Evolutionary conservation across 176 grass and related monocot genomes (phyloP).

Genomic region (Poa annua): DNA sequence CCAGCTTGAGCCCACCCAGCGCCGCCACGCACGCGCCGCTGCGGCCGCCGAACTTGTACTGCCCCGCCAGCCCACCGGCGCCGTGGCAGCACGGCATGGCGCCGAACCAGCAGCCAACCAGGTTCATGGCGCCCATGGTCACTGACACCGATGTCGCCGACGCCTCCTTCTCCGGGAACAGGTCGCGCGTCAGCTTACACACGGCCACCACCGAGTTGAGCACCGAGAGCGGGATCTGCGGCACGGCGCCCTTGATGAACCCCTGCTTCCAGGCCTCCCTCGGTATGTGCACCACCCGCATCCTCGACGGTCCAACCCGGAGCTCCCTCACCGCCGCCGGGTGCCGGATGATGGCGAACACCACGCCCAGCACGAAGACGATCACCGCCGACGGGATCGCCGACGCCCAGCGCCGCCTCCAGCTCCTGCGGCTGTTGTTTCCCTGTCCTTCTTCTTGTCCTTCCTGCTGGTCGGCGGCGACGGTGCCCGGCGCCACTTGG

Average conservation of each 20-base stretch:
- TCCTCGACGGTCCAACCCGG: constrained; percentile 54
- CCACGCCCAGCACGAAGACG: constrained; percentile 73
- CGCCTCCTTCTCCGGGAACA: constrained; percentile 65
- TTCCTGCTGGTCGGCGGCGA: not conserved
- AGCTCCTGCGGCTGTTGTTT: not conserved
- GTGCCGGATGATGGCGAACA: constrained; percentile 62
- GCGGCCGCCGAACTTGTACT: constrained; percentile 81
- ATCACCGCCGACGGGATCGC: constrained; percentile 67
- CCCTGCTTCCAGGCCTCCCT: constrained; percentile 74
- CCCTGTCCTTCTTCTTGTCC: not conserved
- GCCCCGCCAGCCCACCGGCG: constrained; percentile 79
- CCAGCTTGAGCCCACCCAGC: constrained; percentile 71
- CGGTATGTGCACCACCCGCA: constrained; percentile 64
- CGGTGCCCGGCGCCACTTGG: not conserved
- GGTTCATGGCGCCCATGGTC: constrained; percentile 87
- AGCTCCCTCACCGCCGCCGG: constrained; percentile 69
- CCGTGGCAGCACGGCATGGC: constrained; percentile 97
- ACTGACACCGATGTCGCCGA: constrained; percentile 72
- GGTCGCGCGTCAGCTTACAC: constrained; percentile 80
- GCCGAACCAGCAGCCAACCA: constrained; percentile 92
- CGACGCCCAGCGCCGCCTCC: constrained; percentile 32
- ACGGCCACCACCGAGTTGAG: constrained; percentile 93
- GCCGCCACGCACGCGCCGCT: constrained; percentile 71
- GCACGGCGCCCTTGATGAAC: constrained; percentile 75
- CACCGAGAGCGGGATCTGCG: constrained; percentile 78